phyloP scores from a whole-genome alignment of 306 rosid species.

The Hippophae rhamnoides region DNA sequence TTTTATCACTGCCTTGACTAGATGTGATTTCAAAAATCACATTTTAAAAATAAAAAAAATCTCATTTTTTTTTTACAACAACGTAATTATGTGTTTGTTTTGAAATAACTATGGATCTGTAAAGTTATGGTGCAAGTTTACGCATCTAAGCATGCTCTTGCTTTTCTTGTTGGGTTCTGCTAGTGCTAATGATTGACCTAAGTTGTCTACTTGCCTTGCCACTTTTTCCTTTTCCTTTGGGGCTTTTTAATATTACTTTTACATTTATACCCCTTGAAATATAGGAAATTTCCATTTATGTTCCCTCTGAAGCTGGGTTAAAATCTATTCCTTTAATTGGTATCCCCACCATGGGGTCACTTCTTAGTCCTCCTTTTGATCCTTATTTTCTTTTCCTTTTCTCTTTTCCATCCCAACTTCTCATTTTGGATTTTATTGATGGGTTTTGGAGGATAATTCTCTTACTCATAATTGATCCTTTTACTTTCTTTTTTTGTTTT shows the following conservation, averaged over 20 bases:
- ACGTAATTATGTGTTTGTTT: too few species aligned
- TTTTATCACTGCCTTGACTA: too few species aligned
- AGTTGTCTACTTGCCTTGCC: not conserved
- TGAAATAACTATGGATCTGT: too few species aligned
- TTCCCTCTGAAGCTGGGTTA: not conserved
- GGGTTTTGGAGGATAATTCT: not conserved
- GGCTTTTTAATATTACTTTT: not conserved
- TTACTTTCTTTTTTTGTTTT: not conserved
- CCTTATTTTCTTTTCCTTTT: not conserved
- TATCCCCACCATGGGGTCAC: too few species aligned
- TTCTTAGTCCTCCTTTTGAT: not conserved
- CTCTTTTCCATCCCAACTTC: not conserved
- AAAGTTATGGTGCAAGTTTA: too few species aligned
- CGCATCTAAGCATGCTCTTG: too few species aligned
- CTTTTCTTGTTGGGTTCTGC: not conserved
- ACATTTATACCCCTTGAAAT: slow-evolving; percentile 18
- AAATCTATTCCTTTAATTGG: too few species aligned
- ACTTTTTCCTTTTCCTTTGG: slow-evolving; percentile 1
- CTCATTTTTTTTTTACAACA: too few species aligned
- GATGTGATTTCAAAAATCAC: too few species aligned
- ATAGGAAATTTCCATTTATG: slow-evolving; percentile 3
- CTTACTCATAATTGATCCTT: not conserved
- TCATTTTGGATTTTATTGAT: not conserved
- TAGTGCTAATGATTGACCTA: not conserved
- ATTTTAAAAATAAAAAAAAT: too few species aligned